These are phyloP conservation scores for Fraxinus baroniana DNA, from an alignment of 305 asterid species.

Conservation along the genomic window DNA sequence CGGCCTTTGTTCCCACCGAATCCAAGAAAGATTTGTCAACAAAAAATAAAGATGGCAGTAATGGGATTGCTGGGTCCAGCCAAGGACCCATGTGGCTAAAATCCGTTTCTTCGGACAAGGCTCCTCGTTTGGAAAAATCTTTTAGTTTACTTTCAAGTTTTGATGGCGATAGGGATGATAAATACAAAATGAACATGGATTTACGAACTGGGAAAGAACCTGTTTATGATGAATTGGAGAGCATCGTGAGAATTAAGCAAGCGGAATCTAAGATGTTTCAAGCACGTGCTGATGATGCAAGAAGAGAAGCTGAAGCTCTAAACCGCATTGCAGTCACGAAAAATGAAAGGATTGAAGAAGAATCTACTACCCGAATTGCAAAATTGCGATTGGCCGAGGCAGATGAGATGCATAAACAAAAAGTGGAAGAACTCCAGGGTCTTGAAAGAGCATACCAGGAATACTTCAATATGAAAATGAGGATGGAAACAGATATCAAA, in stretches of 20 bases:
- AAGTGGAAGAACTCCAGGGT: conserved; percentile 70
- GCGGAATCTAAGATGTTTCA: conserved; percentile 94
- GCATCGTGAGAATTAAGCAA: conserved; percentile 83
- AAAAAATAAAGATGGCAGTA: conserved; percentile 48
- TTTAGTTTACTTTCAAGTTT: conserved; percentile 37
- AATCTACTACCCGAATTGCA: conserved; percentile 48
- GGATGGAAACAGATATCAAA: conserved; percentile 90
- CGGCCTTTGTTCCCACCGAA: conserved; percentile 32
- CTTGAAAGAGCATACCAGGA: conserved; percentile 70
- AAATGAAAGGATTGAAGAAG: conserved; percentile 65
- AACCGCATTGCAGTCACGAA: conserved; percentile 61
- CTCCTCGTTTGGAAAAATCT: conserved; percentile 48
- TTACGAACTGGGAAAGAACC: conserved; percentile 52
- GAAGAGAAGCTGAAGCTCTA: conserved; percentile 85
- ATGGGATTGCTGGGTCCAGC: conserved; percentile 56
- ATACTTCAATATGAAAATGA: conserved; percentile 76
- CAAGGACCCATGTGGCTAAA: conserved; percentile 68
- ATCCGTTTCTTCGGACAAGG: conserved; percentile 43
- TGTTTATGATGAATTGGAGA: conserved; percentile 78
- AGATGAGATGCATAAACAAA: conserved; percentile 81
- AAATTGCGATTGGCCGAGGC: conserved; percentile 76
- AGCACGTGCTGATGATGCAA: conserved; percentile 85
- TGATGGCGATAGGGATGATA: conserved; percentile 45
- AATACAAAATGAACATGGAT: conserved; percentile 37
- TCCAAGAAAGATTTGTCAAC: conserved; percentile 48